These are phyloP conservation scores for Tulasnella sp. DNA, from an alignment of 768 basidiomycete species.

Conservation along the genomic window DNA sequence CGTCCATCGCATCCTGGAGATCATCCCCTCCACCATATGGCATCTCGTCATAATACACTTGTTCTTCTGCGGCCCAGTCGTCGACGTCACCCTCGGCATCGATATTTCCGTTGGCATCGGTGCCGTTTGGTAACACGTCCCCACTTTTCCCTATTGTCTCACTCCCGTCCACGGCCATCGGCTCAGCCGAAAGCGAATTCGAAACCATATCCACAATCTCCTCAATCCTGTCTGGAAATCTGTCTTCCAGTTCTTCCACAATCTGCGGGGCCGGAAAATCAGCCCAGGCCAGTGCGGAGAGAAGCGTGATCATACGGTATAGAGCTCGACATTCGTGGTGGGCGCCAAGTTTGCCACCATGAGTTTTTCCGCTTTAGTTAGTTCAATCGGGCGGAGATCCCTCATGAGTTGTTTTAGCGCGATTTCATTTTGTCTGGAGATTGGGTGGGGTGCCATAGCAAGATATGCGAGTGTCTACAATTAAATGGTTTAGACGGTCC, in stretches of 20 bases:
- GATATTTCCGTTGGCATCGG: conserved; percentile 5
- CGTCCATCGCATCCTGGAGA: conserved; percentile 11
- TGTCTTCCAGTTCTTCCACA: conserved; percentile 81
- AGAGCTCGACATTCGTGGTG: conserved; percentile 68
- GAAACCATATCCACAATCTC: conserved; percentile 51
- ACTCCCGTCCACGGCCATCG: conserved; percentile 15
- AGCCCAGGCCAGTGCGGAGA: neutral
- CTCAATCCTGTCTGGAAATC: conserved; percentile 57
- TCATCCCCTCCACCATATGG: conserved; percentile 4
- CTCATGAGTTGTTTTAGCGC: conserved; percentile 55
- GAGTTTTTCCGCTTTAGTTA: conserved; percentile 87
- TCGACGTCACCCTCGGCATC: conserved; percentile 15
- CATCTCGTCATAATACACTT: neutral
- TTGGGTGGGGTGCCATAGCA: conserved; percentile 60
- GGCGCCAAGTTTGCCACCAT: conserved; percentile 88
- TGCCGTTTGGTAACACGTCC: too few species aligned
- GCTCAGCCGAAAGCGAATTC: conserved; percentile 25
- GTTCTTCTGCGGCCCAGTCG: conserved; percentile 20
- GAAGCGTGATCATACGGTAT: conserved; percentile 49
- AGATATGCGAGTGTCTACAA: conserved; percentile 76
- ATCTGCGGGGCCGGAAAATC: conserved; percentile 40
- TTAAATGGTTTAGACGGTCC: neutral
- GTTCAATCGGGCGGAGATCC: conserved; percentile 48
- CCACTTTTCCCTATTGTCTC: conserved; percentile 18
- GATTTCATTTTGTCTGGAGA: conserved; percentile 46